Conservation (phyloP, 192 early-diverging fungal genomes). For the Mortierella hygrophila region DNA sequence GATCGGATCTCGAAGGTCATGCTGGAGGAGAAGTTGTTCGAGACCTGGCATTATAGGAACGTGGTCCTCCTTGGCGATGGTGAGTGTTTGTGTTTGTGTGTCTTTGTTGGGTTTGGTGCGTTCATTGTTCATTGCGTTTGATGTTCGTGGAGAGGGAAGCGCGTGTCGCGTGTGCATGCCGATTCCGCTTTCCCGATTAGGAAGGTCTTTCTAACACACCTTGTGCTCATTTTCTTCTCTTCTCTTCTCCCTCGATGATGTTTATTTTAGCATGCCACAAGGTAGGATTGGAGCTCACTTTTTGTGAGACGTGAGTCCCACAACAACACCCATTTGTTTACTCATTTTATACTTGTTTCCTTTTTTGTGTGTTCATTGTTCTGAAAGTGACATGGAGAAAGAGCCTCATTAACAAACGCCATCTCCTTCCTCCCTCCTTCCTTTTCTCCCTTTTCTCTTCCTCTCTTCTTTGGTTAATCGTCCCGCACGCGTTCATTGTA, state of each 20-base stretch:
- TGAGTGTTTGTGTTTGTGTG: not conserved
- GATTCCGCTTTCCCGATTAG: not conserved
- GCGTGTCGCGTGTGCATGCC: not conserved
- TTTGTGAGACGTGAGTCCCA: not conserved
- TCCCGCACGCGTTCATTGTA: not conserved
- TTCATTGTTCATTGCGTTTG: not conserved
- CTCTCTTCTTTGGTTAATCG: not conserved
- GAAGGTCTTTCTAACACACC: not conserved
- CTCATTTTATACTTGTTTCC: too few species aligned
- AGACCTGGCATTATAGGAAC: constrained; percentile 18
- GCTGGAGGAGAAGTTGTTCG: constrained; percentile 32
- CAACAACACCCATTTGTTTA: too few species aligned
- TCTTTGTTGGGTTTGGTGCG: not conserved
- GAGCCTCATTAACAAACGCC: too few species aligned
- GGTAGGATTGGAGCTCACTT: not conserved
- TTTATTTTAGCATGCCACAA: constrained; percentile 1
- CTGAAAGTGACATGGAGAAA: too few species aligned
- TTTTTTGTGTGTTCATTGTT: too few species aligned
- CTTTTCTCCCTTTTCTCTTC: too few species aligned
- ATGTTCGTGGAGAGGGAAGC: too few species aligned
- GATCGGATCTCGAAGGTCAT: constrained; percentile 32
- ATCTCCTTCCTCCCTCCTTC: too few species aligned
- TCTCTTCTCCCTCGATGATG: not conserved
- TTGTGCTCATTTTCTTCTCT: not conserved
- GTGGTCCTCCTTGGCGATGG: constrained; percentile 28